Evolutionary conservation across 1,139 yeast genomes (phyloP).

Genomic region (Pichia terricola): DNA sequence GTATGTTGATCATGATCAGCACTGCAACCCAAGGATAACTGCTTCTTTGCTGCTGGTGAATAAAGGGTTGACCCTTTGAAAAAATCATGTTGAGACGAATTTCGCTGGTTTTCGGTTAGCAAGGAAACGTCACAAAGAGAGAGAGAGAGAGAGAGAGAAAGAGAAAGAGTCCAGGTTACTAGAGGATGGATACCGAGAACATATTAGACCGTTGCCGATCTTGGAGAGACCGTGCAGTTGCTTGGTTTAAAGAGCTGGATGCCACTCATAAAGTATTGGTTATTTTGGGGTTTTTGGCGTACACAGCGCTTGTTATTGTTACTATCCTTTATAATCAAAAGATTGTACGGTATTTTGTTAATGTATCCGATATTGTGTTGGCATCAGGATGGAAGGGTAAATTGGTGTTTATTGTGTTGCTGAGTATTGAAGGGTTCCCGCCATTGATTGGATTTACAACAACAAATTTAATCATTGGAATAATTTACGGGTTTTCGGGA

Average conservation of each 20-base stretch:
- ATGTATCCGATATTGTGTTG: constrained; percentile 13
- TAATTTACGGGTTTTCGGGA: constrained; percentile 75
- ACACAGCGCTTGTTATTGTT: neutral
- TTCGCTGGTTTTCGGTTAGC: too few relatives aligned
- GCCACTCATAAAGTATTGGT: constrained; percentile 1
- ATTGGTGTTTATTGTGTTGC: constrained; percentile 39
- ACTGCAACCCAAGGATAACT: too few relatives aligned
- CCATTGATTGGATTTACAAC: constrained; percentile 81
- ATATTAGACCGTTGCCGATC: too few relatives aligned
- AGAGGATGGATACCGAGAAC: too few relatives aligned
- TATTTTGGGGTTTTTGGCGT: neutral
- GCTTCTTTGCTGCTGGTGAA: too few relatives aligned
- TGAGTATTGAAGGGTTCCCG: constrained; percentile 61
- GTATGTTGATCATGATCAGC: too few relatives aligned
- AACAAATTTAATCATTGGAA: constrained; percentile 61
- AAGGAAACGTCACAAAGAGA: too few relatives aligned
- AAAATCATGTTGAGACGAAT: too few relatives aligned
- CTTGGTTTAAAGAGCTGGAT: constrained; percentile 3
- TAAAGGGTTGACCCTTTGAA: too few relatives aligned
- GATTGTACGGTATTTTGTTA: constrained; percentile 10
- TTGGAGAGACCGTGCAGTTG: too few relatives aligned
- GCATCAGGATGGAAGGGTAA: constrained; percentile 36
- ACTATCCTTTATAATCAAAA: constrained; percentile 6
- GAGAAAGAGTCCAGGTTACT: too few relatives aligned
- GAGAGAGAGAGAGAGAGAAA: too few relatives aligned